Conservation (phyloP, 129 eudicot species). For the Flaveria sonorensis region DNA sequence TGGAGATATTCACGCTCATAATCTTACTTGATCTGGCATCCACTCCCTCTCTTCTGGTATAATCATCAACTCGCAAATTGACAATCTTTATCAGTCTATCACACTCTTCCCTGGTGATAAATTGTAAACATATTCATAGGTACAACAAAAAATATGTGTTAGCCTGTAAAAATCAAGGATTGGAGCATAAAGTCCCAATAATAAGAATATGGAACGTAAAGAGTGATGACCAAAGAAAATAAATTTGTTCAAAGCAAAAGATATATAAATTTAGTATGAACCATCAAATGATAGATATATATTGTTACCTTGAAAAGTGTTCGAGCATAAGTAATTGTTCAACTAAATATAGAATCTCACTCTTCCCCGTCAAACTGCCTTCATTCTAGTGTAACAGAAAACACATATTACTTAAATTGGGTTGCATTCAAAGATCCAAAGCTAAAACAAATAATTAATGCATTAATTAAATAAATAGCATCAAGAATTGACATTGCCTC, state of each 20-base stretch:
- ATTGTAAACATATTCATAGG: slow-evolving; percentile 15
- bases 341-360: slow-evolving; percentile 41
- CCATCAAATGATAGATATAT: slow-evolving; percentile 8
- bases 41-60: slow-evolving; percentile 33
- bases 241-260: background rate
- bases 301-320: slow-evolving; percentile 35
- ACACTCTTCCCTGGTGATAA: slow-evolving; percentile 71
- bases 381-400: slow-evolving; percentile 22
- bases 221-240: slow-evolving; percentile 1
- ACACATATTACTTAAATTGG: slow-evolving; percentile 1
- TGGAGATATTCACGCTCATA: slow-evolving; percentile 19
- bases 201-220: background rate
- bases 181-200: background rate
- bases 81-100: slow-evolving; percentile 60
- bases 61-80: slow-evolving; percentile 59
- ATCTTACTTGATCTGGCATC: slow-evolving; percentile 31
- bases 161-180: background rate
- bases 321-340: slow-evolving; percentile 39
- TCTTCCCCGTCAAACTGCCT: slow-evolving; percentile 37
- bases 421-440: slow-evolving; percentile 14
- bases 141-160: background rate
- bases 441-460: slow-evolving; percentile 8
- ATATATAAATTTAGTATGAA: background rate
- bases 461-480: slow-evolving; percentile 1
- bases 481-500: slow-evolving; percentile 1